Percentiles rank a stretch among this genome's conserved stretches.
Evolutionary conservation across 2,329 filamentous ascomycete genomes (phyloP).

Genomic region (Cephalotrichum gorgonifer): DNA sequence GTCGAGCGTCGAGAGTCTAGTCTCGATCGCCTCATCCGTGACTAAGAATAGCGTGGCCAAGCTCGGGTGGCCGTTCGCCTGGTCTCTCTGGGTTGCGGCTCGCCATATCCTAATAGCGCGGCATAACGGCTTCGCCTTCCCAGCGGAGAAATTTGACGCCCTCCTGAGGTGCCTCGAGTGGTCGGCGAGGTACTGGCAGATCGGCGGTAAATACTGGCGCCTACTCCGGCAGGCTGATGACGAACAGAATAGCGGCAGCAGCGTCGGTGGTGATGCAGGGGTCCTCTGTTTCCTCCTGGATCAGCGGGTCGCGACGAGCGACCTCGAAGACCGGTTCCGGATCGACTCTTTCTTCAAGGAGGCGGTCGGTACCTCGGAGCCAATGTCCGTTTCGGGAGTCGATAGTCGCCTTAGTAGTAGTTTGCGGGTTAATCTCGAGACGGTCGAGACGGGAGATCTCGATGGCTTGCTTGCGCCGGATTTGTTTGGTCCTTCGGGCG

Average conservation of each 20-base stretch:
- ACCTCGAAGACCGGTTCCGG: constrained; percentile 4
- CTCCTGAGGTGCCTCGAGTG: constrained; percentile 1
- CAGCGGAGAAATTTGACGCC: neutral
- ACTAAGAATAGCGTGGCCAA: neutral
- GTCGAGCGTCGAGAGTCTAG: neutral
- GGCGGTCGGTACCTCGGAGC: too few relatives aligned
- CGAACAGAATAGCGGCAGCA: neutral
- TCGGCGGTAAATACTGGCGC: constrained; percentile 5
- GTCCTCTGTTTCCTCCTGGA: neutral
- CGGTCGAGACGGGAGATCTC: too few relatives aligned
- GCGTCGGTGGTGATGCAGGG: too few relatives aligned
- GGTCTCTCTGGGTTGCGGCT: constrained; percentile 5
- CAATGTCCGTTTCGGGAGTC: too few relatives aligned
- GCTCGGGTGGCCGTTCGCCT: constrained; percentile 7
- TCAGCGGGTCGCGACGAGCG: neutral
- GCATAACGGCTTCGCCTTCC: neutral
- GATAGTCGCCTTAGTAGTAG: too few relatives aligned
- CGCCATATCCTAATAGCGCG: constrained; percentile 1
- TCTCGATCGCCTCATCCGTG: neutral
- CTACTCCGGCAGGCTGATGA: constrained; percentile 1
- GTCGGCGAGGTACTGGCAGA: constrained; percentile 6
- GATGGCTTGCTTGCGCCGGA: too few relatives aligned
- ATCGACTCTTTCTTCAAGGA: too few relatives aligned
- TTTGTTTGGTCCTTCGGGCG: too few relatives aligned
- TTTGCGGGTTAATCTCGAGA: too few relatives aligned